phyloP scores from a whole-genome alignment of 2,329 filamentous ascomycete species.

The Fusarium odoratissimum region DNA sequence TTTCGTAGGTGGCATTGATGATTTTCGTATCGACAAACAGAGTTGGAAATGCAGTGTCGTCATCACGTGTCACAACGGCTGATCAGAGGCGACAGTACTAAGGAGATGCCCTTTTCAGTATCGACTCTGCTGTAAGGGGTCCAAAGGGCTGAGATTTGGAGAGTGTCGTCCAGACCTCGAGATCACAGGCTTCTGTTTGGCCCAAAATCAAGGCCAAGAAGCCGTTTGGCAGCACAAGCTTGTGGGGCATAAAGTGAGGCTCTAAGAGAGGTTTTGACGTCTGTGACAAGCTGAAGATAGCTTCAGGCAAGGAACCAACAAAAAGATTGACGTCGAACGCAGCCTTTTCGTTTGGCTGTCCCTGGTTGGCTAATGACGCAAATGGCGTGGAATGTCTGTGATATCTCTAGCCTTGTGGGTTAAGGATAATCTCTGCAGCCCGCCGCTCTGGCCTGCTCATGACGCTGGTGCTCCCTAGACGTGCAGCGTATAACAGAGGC shows the following conservation, averaged over 20 bases:
- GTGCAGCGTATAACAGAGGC: conserved; percentile 17
- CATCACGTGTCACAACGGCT: conserved; percentile 39
- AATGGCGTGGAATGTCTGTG: conserved; percentile 21
- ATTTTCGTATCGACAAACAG: conserved; percentile 28
- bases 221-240: not conserved
- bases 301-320: not conserved
- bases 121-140: conserved; percentile 17
- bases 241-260: conserved; percentile 28
- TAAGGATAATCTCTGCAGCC: conserved; percentile 13
- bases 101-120: conserved; percentile 9
- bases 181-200: conserved; percentile 37
- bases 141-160: conserved; percentile 22
- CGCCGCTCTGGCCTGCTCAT: conserved; percentile 15
- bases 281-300: not conserved
- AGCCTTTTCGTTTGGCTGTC: not conserved
- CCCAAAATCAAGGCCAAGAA: conserved; percentile 5
- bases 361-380: conserved; percentile 35
- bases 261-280: conserved; percentile 16
- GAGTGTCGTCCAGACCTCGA: not conserved
- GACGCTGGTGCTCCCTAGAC: conserved; percentile 12
- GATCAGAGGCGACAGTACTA: conserved; percentile 25
- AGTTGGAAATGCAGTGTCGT: conserved; percentile 30
- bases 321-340: conserved; percentile 3
- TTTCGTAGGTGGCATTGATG: conserved; percentile 29
- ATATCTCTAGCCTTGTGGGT: conserved; percentile 30